Evolutionary conservation across 768 basidiomycete genomes (phyloP).

Genomic region (Filobasidium floriforme): DNA sequence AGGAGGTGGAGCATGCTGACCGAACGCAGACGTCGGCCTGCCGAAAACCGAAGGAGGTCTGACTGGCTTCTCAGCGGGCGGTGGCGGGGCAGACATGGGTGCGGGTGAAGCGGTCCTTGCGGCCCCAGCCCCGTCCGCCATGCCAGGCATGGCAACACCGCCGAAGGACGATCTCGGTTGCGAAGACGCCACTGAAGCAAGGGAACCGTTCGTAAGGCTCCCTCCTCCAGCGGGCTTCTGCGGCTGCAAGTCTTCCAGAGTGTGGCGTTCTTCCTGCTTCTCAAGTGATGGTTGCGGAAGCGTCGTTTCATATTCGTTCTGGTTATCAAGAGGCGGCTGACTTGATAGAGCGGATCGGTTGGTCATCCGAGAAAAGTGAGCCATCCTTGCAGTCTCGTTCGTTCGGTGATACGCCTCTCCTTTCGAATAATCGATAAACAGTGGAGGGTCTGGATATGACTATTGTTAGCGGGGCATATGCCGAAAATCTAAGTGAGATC

Average conservation of each 20-base stretch:
- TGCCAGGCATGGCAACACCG: conserved; percentile 38
- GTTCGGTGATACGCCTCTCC: conserved; percentile 42
- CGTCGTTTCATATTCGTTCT: conserved; percentile 18
- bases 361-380: conserved; percentile 48
- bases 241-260: neutral
- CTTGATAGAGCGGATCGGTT: conserved; percentile 45
- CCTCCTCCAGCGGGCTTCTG: neutral
- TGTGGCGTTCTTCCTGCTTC: neutral
- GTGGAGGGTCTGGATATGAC: conserved; percentile 59
- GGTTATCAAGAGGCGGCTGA: neutral
- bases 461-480: neutral
- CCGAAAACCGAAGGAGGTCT: conserved; percentile 24
- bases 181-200: neutral
- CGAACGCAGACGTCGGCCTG: conserved; percentile 11
- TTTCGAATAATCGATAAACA: conserved; percentile 66
- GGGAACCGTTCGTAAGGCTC: conserved; percentile 4
- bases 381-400: conserved; percentile 50
- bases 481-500: neutral
- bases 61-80: conserved; percentile 33
- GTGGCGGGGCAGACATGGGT: conserved; percentile 16
- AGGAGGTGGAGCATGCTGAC: conserved; percentile 13
- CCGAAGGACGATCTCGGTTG: conserved; percentile 31
- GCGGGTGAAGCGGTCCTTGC: conserved; percentile 5
- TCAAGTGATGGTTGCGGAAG: conserved; percentile 21
- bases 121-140: conserved; percentile 20